Conservation (phyloP, 768 basidiomycete genomes). For the Tricholoma sp. region DNA sequence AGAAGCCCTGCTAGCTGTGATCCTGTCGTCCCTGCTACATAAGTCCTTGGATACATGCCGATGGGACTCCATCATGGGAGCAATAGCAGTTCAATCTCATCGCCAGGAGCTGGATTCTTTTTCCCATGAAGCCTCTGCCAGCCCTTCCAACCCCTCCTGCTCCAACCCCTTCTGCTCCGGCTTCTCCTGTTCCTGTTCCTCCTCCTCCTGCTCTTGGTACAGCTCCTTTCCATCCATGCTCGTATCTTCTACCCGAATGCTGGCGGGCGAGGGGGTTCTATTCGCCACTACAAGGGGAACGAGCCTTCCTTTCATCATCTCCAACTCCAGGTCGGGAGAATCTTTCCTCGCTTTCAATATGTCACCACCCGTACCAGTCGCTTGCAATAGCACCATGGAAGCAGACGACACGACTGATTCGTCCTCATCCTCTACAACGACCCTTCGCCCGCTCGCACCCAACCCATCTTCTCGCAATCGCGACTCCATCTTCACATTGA, state of each 20-base stretch:
- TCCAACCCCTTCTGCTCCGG: too few species aligned
- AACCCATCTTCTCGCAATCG: not conserved
- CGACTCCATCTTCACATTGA: not conserved
- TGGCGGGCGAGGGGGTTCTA: constrained; percentile 21
- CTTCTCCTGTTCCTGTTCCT: constrained; percentile 1
- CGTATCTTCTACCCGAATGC: not conserved
- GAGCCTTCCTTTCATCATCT: constrained; percentile 4
- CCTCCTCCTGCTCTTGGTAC: not conserved
- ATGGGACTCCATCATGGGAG: too few species aligned
- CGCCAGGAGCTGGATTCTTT: too few species aligned
- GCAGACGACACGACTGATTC: constrained; percentile 14
- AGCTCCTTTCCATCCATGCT: not conserved
- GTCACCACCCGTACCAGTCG: not conserved
- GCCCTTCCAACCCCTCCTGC: too few species aligned
- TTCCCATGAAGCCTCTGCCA: too few species aligned
- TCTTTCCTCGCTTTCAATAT: not conserved
- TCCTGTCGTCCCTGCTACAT: not conserved
- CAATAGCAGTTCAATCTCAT: too few species aligned
- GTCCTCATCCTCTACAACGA: constrained; percentile 1
- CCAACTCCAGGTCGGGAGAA: constrained; percentile 18
- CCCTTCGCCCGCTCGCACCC: not conserved
- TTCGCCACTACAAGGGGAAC: constrained; percentile 17
- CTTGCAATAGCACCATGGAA: not conserved
- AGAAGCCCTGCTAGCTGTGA: not conserved
- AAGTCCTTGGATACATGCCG: too few species aligned